These are phyloP conservation scores for Fennellomyces sp. DNA, from an alignment of 371 early-diverging fungal genomes.

Conservation along the genomic window DNA sequence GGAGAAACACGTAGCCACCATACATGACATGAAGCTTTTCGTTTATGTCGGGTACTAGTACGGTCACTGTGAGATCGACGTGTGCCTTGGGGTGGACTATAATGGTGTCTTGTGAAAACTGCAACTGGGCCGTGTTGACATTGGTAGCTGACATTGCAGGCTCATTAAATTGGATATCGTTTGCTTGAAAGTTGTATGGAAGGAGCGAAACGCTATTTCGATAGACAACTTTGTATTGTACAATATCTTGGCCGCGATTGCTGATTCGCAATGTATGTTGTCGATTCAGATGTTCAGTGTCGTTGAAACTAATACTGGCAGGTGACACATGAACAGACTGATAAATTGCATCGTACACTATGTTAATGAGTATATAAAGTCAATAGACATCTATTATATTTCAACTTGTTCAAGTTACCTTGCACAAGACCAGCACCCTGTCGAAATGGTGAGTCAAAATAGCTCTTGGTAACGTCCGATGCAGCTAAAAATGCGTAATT, in stretches of 20 bases:
- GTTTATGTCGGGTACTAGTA: too few species aligned
- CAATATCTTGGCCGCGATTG: slow-evolving; percentile 44
- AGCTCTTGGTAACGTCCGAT: slow-evolving; percentile 44
- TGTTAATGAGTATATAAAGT: background rate
- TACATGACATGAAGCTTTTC: too few species aligned
- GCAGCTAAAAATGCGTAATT: slow-evolving; percentile 44
- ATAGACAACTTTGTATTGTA: background rate
- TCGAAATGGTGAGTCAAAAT: slow-evolving; percentile 28
- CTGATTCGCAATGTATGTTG: slow-evolving; percentile 44
- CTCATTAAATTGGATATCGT: too few species aligned
- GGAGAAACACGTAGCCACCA: too few species aligned
- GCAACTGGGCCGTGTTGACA: too few species aligned
- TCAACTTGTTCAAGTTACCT: too few species aligned
- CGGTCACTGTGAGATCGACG: too few species aligned
- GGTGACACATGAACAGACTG: slow-evolving; percentile 61
- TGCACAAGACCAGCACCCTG: slow-evolving; percentile 77
- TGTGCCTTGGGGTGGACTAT: too few species aligned
- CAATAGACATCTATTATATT: background rate
- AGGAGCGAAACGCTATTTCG: background rate
- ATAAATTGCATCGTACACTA: slow-evolving; percentile 56
- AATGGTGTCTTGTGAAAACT: too few species aligned
- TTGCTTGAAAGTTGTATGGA: too few species aligned
- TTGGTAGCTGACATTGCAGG: too few species aligned
- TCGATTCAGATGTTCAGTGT: slow-evolving; percentile 38
- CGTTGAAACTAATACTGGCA: slow-evolving; percentile 70